Conservation (phyloP, 2,329 filamentous ascomycete genomes). For the Penicillium sp. region DNA sequence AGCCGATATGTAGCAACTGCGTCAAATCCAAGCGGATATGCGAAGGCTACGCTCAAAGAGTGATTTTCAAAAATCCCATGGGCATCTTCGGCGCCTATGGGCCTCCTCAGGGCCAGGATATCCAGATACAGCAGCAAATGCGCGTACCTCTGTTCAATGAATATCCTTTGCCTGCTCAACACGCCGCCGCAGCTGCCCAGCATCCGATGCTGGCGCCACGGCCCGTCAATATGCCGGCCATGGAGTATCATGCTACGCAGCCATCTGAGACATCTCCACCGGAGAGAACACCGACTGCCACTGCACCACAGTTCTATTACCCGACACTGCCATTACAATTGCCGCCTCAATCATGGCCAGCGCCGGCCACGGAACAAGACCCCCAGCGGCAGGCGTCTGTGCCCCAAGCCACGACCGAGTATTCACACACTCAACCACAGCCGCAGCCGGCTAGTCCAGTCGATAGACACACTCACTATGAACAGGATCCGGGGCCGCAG, state of each 20-base stretch:
- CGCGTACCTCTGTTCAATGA: conserved; percentile 23
- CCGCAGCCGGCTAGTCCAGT: not conserved
- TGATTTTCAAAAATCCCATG: conserved; percentile 47
- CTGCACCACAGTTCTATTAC: conserved; percentile 23
- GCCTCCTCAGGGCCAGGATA: conserved; percentile 22
- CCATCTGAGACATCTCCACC: conserved; percentile 5
- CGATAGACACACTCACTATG: not conserved
- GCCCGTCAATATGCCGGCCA: conserved; percentile 22
- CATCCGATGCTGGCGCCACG: conserved; percentile 41
- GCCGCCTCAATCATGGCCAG: conserved; percentile 12
- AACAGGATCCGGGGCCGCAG: not conserved
- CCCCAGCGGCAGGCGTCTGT: no score
- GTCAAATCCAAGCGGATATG: conserved; percentile 52
- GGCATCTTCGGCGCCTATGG: conserved; percentile 36
- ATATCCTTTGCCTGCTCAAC: conserved; percentile 30
- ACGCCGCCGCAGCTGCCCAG: conserved; percentile 34
- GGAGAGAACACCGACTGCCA: conserved; percentile 2
- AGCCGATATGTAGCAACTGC: conserved; percentile 52
- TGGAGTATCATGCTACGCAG: conserved; percentile 14
- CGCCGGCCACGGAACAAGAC: conserved; percentile 3
- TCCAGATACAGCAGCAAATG: conserved; percentile 28
- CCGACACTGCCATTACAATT: conserved; percentile 15
- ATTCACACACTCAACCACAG: not conserved
- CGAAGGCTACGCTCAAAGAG: conserved; percentile 48
- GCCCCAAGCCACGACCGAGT: not conserved